Percentiles rank a stretch among this genome's conserved stretches.
Conservation (phyloP, 176 grass and related monocot genomes). For the Tillandsia fasciculata region DNA sequence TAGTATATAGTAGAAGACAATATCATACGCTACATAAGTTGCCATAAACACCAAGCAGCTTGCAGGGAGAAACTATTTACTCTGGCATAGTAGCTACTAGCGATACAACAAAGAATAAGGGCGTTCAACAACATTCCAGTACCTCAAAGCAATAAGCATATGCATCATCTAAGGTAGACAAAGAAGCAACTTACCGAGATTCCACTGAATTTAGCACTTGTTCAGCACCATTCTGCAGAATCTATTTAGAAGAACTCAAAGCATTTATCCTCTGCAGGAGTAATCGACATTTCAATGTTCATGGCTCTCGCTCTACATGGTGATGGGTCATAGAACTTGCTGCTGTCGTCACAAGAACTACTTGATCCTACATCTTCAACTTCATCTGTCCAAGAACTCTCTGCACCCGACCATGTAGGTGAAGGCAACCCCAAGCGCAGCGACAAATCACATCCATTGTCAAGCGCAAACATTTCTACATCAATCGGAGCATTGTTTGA, state of each 20-base stretch:
- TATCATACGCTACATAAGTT: not conserved
- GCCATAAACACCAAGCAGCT: not conserved
- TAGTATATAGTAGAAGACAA: not conserved
- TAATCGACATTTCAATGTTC: not conserved
- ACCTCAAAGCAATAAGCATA: not conserved
- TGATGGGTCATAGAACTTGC: constrained; percentile 4
- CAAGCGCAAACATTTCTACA: not conserved
- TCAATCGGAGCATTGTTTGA: constrained; percentile 5
- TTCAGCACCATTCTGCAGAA: not conserved
- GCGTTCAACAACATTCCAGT: not conserved
- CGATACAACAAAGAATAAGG: not conserved
- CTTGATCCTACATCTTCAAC: constrained; percentile 33
- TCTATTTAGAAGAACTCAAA: constrained; percentile 1
- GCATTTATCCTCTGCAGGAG: constrained; percentile 1
- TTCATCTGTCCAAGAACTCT: constrained; percentile 24
- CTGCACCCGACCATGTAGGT: constrained; percentile 18
- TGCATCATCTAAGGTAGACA: not conserved
- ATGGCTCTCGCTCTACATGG: not conserved
- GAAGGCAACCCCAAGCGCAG: constrained; percentile 29
- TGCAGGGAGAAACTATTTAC: not conserved
- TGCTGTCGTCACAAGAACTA: constrained; percentile 27
- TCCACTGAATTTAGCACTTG: not conserved
- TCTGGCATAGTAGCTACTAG: not conserved
- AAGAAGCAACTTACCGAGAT: not conserved
- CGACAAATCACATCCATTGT: constrained; percentile 25